A percentile compares a stretch with the other conserved stretches of the same genome.
These are phyloP conservation scores for Curvularia sp. DNA, from an alignment of 2,329 filamentous ascomycete genomes.

Conservation along the genomic window DNA sequence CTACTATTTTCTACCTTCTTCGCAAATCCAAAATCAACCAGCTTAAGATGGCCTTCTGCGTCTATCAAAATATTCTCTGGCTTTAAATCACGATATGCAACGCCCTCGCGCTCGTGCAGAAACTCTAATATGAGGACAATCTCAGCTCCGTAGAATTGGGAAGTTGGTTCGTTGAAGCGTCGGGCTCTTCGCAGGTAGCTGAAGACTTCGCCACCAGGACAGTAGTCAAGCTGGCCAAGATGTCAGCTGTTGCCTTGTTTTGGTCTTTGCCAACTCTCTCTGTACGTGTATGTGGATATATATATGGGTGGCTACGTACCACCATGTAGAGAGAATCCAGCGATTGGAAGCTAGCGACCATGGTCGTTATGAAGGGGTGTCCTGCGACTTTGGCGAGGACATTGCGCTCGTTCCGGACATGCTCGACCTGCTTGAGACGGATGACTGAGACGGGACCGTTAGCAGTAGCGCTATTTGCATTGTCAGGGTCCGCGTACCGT, in stretches of 20 bases:
- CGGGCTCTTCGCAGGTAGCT: slow-evolving; percentile 79
- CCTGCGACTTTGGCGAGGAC: slow-evolving; percentile 79
- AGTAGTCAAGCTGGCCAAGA: slow-evolving; percentile 70
- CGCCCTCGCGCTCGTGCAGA: slow-evolving; percentile 78
- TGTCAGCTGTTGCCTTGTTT: slow-evolving; percentile 26
- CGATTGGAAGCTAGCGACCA: slow-evolving; percentile 81
- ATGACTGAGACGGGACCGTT: slow-evolving; percentile 63
- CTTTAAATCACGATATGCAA: slow-evolving; percentile 83
- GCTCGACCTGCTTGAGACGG: slow-evolving; percentile 84
- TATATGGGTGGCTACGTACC: slow-evolving; percentile 48
- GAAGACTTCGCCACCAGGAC: slow-evolving; percentile 84
- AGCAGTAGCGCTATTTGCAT: slow-evolving; percentile 25
- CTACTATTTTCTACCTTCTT: slow-evolving; percentile 73
- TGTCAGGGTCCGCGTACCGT: slow-evolving; percentile 49
- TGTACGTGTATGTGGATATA: slow-evolving; percentile 23
- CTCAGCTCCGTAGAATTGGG: slow-evolving; percentile 83
- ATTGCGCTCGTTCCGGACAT: slow-evolving; percentile 82
- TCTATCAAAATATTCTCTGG: slow-evolving; percentile 84
- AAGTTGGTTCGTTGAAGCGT: slow-evolving; percentile 78
- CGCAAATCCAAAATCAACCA: slow-evolving; percentile 86
- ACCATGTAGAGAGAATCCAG: slow-evolving; percentile 81
- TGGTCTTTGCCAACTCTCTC: background rate
- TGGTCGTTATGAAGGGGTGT: slow-evolving; percentile 82
- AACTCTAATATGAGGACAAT: slow-evolving; percentile 83
- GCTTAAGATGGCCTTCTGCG: slow-evolving; percentile 77